Conservation (phyloP, 1,139 yeast genomes). For the Saccharomycopsis hybrid region DNA sequence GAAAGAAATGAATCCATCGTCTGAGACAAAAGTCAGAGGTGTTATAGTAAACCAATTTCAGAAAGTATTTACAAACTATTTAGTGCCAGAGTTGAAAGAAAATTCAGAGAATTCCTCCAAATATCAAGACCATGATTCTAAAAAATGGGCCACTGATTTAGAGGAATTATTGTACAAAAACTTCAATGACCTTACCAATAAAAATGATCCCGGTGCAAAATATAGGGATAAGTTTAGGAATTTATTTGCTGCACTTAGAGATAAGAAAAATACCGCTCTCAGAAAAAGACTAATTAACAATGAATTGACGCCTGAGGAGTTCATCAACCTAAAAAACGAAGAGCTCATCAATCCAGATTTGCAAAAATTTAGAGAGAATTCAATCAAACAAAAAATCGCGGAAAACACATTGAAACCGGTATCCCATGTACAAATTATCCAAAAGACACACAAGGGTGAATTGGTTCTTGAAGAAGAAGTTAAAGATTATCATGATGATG, state of each 20-base stretch:
- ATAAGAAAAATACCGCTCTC: slow-evolving; percentile 39
- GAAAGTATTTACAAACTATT: slow-evolving; percentile 33
- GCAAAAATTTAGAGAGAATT: slow-evolving; percentile 14
- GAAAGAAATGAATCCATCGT: slow-evolving; percentile 3
- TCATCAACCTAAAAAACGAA: slow-evolving; percentile 3
- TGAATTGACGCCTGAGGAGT: slow-evolving; percentile 2
- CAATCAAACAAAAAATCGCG: slow-evolving; percentile 11
- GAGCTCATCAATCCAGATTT: slow-evolving; percentile 14
- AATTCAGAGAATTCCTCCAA: slow-evolving; percentile 35
- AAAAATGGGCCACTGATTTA: slow-evolving; percentile 31
- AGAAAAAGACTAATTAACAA: slow-evolving; percentile 5
- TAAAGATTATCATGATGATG: neutral
- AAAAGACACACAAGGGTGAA: slow-evolving; percentile 10
- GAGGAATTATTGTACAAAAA: slow-evolving; percentile 37
- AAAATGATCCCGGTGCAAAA: slow-evolving; percentile 28
- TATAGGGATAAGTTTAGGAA: slow-evolving; percentile 52
- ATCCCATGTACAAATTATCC: neutral
- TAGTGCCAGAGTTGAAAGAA: slow-evolving; percentile 31
- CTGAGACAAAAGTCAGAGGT: slow-evolving; percentile 32
- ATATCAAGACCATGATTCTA: slow-evolving; percentile 38
- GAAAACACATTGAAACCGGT: slow-evolving; percentile 10
- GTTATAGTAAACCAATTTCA: slow-evolving; percentile 37
- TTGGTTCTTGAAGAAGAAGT: slow-evolving; percentile 4
- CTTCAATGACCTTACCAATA: slow-evolving; percentile 28
- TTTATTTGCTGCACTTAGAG: slow-evolving; percentile 47